Conservation (phyloP, 768 basidiomycete species). For the Tephrocybe sp. region DNA sequence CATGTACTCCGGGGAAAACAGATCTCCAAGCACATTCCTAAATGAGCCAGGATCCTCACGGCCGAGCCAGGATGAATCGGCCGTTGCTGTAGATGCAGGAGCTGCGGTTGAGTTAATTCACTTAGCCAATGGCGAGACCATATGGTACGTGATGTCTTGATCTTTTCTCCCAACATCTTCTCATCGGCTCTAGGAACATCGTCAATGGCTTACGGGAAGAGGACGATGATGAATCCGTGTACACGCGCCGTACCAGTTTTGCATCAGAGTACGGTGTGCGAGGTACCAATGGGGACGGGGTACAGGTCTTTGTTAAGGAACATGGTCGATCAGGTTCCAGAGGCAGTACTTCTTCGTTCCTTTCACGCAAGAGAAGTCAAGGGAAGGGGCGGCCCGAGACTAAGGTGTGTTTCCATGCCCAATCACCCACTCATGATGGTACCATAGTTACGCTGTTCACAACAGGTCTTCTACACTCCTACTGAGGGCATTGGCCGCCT, state of each 20-base stretch:
- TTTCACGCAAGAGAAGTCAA: slow-evolving; percentile 61
- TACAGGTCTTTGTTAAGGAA: slow-evolving; percentile 78
- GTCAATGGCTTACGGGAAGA: slow-evolving; percentile 83
- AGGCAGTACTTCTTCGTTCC: slow-evolving; percentile 60
- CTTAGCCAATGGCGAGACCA: slow-evolving; percentile 83
- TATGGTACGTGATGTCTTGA: slow-evolving; percentile 57
- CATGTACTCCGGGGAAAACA: slow-evolving; percentile 70
- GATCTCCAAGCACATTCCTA: slow-evolving; percentile 31
- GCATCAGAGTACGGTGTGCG: slow-evolving; percentile 69
- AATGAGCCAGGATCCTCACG: slow-evolving; percentile 36
- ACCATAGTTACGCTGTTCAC: slow-evolving; percentile 28
- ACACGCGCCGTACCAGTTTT: slow-evolving; percentile 69
- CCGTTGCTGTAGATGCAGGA: slow-evolving; percentile 41
- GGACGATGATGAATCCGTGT: slow-evolving; percentile 68
- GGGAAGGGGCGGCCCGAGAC: slow-evolving; percentile 75
- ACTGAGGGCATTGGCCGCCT: slow-evolving; percentile 79
- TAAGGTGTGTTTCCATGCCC: slow-evolving; percentile 52
- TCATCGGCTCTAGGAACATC: slow-evolving; percentile 56
- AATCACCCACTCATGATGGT: slow-evolving; percentile 16
- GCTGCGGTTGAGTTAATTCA: slow-evolving; percentile 80
- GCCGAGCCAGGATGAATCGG: slow-evolving; percentile 24
- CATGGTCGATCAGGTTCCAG: slow-evolving; percentile 68
- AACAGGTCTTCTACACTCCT: slow-evolving; percentile 73
- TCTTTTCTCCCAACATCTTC: slow-evolving; percentile 9
- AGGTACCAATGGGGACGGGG: slow-evolving; percentile 51